A percentile compares a stretch with the other conserved stretches of the same genome.
phyloP scores from a whole-genome alignment of 306 rosid species.

The Quercus wislizeni region DNA sequence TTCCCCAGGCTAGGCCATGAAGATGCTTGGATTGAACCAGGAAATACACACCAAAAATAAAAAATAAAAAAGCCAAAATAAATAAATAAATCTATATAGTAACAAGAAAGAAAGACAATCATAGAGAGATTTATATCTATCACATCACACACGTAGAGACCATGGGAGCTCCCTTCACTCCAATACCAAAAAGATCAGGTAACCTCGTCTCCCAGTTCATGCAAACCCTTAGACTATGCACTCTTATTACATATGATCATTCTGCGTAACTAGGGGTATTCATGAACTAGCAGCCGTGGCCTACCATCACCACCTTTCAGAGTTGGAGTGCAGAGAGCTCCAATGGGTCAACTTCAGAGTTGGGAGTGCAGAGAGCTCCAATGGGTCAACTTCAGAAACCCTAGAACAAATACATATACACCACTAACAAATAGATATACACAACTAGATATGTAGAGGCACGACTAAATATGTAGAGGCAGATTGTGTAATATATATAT shows the following conservation, averaged over 20 bases:
- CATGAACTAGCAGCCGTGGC: slow-evolving; percentile 70
- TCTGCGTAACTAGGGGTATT: slow-evolving; percentile 33
- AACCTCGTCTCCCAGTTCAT: slow-evolving; percentile 58
- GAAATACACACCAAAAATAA: no score
- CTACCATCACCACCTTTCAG: slow-evolving; percentile 52
- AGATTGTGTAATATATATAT: no score
- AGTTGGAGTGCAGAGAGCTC: slow-evolving; percentile 54
- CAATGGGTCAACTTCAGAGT: slow-evolving; percentile 27
- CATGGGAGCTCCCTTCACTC: slow-evolving; percentile 70
- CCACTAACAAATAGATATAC: background rate
- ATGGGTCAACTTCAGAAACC: slow-evolving; percentile 1
- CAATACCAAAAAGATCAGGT: slow-evolving; percentile 59
- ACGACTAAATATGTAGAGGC: no score
- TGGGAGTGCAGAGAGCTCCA: slow-evolving; percentile 58
- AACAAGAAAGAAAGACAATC: background rate
- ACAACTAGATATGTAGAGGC: background rate
- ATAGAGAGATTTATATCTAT: background rate
- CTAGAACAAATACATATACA: background rate
- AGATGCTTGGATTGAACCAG: no score
- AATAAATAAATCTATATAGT: background rate
- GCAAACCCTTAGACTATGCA: slow-evolving; percentile 48
- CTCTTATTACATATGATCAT: background rate
- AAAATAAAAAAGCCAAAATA: no score
- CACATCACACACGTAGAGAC: no score
- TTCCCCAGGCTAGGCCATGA: no score